A percentile compares a stretch with the other conserved stretches of the same genome.
Evolutionary conservation across 139 green algal species (phyloP).

Genomic region (Diplosphaera chodatii): DNA sequence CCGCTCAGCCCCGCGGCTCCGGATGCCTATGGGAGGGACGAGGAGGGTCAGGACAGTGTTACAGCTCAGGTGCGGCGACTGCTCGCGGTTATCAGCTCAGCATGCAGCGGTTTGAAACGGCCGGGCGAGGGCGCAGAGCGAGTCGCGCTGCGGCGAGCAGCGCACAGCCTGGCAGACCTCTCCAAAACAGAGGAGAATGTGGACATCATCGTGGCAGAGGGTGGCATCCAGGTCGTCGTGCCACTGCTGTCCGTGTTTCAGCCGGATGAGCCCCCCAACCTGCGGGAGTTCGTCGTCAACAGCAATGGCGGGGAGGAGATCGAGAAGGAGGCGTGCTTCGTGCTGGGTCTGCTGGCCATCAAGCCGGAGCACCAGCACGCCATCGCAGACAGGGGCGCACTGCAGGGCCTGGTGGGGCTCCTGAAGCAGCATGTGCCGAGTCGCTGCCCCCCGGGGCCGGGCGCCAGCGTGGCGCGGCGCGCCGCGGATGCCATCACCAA

Average conservation of each 20-base stretch:
- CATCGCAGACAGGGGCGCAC: constrained; percentile 55
- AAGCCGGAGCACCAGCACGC: constrained; percentile 79
- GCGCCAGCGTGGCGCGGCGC: constrained; percentile 54
- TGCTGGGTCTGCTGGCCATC: constrained; percentile 84
- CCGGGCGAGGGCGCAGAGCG: constrained; percentile 20
- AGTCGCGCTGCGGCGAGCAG: constrained; percentile 31
- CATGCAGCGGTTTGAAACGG: constrained; percentile 1
- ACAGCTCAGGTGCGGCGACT: constrained; percentile 10
- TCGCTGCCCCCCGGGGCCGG: constrained; percentile 14
- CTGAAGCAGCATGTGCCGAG: constrained; percentile 19
- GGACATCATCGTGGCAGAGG: constrained; percentile 59
- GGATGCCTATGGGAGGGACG: neutral
- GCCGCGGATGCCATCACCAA: constrained; percentile 95
- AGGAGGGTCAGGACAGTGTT: constrained; percentile 7
- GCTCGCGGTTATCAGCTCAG: constrained; percentile 14
- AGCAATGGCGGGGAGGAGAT: constrained; percentile 52
- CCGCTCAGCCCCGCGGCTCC: constrained; percentile 10
- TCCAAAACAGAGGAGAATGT: constrained; percentile 71
- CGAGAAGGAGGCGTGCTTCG: constrained; percentile 86
- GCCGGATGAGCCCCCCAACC: neutral
- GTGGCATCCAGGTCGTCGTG: constrained; percentile 58
- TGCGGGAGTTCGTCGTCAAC: neutral
- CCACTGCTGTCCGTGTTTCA: constrained; percentile 49
- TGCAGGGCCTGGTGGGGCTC: constrained; percentile 13
- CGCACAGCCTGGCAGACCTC: constrained; percentile 59